Base-by-base conservation (phyloP, 2,329 filamentous ascomycete species). In the Dactylellina leptospora region DNA sequence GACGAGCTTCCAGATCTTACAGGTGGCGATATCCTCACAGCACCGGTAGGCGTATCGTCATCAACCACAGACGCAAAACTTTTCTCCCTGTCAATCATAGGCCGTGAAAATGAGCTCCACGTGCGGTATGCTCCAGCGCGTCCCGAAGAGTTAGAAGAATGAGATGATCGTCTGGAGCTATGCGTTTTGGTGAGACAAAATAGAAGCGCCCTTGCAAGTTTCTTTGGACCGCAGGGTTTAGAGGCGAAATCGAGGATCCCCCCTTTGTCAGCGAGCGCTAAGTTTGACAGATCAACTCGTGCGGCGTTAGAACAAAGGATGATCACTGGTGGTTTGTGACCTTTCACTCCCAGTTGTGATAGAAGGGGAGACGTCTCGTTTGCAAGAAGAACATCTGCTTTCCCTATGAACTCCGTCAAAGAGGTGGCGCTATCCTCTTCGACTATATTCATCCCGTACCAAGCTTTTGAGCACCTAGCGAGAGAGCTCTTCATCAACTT, bases 221-320 rank as follows among this genome's bases (percentile, higher is more conserved):
- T 81, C 55, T 78, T 77, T 4, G 80, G 80, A 4, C 80, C 81
- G 47, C 80, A 80, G 5, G 79, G 78, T 47, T 81, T 78, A 4
- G 78, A 77, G 1, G 81, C 74, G 27, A 79, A 78, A 47, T 81
- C 80, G 4, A 79, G 74, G 6, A 77, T 76, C 5, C 68, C 74
- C n/a, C 47, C 64, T 20, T 74, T 74, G 8, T 69, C 53, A 16
- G 55, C 47, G 0, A 48, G 50, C 20, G 74, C 73, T 22, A 74
- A 45, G 25, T 73, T 68, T 23, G 72, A 72, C 40, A 74, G 71
- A 13, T 74, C 18, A 62, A 76, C 44, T 75, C 78, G 16, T 33
- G 79, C 77, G 2, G 78, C 77, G 45, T 78, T 79, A 36, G 79
- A 76, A 62, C 79, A 80, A 2, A 81, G 74, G 6, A 81, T 76